phyloP scores from a whole-genome alignment of 1,284 basidiomycete species.

The Termitomyces sp. region DNA sequence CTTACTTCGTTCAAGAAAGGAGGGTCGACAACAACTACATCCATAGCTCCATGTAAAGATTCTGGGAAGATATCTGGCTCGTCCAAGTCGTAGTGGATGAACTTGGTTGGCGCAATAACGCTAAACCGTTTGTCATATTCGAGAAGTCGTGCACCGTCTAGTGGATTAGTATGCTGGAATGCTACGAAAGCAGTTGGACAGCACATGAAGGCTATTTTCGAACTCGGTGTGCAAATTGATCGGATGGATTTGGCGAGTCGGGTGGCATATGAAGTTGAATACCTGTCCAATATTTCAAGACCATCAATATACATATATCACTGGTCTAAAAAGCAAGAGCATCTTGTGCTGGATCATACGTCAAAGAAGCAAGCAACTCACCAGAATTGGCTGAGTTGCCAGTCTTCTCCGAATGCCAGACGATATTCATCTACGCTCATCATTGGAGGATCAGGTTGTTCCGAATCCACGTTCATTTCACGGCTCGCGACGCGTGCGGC shows the following conservation, averaged over 20 bases:
- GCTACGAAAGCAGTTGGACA: constrained; percentile 41
- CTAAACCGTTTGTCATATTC: constrained; percentile 38
- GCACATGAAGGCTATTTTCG: constrained; percentile 38
- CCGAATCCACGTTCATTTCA: constrained; percentile 17
- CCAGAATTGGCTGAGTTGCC: constrained; percentile 46
- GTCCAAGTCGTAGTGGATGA: constrained; percentile 36
- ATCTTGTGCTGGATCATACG: background rate
- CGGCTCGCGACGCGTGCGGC: constrained; percentile 27
- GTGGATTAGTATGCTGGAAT: constrained; percentile 33
- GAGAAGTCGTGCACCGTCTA: constrained; percentile 28
- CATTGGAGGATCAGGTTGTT: constrained; percentile 27
- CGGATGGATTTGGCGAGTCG: constrained; percentile 29
- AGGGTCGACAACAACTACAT: constrained; percentile 36
- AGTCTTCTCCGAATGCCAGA: constrained; percentile 38
- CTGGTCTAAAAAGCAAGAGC: background rate
- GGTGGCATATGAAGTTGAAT: constrained; percentile 33
- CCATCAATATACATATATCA: background rate
- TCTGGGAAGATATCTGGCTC: constrained; percentile 34
- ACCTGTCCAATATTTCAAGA: constrained; percentile 24
- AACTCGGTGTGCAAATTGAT: constrained; percentile 24
- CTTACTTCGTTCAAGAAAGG: constrained; percentile 41
- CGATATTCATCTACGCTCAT: constrained; percentile 38
- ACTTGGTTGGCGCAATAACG: constrained; percentile 32
- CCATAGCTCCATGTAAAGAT: constrained; percentile 25
- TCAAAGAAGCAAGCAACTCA: constrained; percentile 21